Conservation (phyloP, 2,329 filamentous ascomycete species). For the Xylaria sp. region DNA sequence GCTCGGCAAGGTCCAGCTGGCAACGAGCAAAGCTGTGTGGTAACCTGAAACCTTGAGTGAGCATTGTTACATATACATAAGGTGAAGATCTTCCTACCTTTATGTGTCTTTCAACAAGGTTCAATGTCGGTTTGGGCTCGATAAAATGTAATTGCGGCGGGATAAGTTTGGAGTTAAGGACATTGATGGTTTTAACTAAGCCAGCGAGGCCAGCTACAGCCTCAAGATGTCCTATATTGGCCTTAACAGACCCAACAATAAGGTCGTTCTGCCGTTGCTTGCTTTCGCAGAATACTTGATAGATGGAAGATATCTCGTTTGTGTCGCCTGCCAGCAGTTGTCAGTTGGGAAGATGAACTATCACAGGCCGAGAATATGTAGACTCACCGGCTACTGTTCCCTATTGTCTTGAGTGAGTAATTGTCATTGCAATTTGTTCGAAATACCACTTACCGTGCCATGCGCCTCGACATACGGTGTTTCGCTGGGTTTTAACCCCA, state of each 20-base stretch:
- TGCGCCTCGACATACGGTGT: constrained; percentile 26
- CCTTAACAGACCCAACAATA: constrained; percentile 26
- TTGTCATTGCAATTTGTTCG: background rate
- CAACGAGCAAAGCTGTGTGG: constrained; percentile 16
- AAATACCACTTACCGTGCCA: constrained; percentile 12
- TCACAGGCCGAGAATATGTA: background rate
- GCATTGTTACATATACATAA: background rate
- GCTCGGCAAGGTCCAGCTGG: constrained; percentile 25
- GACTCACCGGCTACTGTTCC: constrained; percentile 19
- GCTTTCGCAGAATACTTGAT: constrained; percentile 18
- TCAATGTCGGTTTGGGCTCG: constrained; percentile 14
- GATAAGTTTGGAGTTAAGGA: constrained; percentile 15
- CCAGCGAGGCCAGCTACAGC: constrained; percentile 20
- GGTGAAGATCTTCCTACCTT: background rate
- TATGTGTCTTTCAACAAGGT: constrained; percentile 14
- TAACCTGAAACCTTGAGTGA: constrained; percentile 10
- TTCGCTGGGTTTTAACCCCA: constrained; percentile 9
- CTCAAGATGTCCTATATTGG: constrained; percentile 29
- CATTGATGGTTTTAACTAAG: constrained; percentile 23
- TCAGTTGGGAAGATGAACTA: background rate
- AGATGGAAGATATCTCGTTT: constrained; percentile 21
- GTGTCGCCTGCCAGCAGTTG: constrained; percentile 12
- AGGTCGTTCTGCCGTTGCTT: background rate
- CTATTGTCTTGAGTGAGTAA: constrained; percentile 4
- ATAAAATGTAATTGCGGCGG: constrained; percentile 20